Base-by-base conservation (phyloP, 495 filamentous ascomycete genomes). In the Mytilinidion resinicola region DNA sequence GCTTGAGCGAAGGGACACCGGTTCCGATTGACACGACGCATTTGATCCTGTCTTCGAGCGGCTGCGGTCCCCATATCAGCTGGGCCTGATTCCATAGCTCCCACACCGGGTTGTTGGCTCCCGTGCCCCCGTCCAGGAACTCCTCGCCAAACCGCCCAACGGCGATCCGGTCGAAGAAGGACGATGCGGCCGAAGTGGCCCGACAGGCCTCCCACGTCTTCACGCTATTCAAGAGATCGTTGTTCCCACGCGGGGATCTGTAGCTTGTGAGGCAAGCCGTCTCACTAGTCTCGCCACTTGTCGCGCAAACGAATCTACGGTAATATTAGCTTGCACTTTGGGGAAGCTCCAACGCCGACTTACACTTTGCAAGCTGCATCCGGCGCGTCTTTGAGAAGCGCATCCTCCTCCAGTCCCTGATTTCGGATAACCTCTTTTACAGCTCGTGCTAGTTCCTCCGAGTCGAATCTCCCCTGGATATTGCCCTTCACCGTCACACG, bases 281-380 rank as follows among this genome's bases (percentile, higher is more conserved):
- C 10, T 74, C 68, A 44, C 65, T 63, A 0, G 70, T 77, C 38
- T 72, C 43, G 41, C 72, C 72, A 53, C 72, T 75, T 20, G 44
- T 76, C 5, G 74, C 74, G 57, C 77, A 82, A 33, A 81, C 73
- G 51, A 80, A 81, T 21, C 79, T 83, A 33, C 39, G 33, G 2
- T n/a, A 38, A 8, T 14, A 35, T 3, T 33, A 47, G 41, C 38
- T 43, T 21, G 15, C 38, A 49, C 37, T 37, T 14, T 36, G n/a
- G 30, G 14, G 19, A 34, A 20, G 49, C 35, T 3, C 17, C 7
- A 25, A 3, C 10, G 4, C 4, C 4, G 39, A 59, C 68, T 48
- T 56, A 72, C 64, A 68, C 61, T 64, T 66, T 72, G 42, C 68
- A 70, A 4, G 17, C 33, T 2, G 44, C 33, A 1, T 60, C 60